phyloP scores from a whole-genome alignment of 495 filamentous ascomycete species.

The Tuber microsphaerosporum region DNA sequence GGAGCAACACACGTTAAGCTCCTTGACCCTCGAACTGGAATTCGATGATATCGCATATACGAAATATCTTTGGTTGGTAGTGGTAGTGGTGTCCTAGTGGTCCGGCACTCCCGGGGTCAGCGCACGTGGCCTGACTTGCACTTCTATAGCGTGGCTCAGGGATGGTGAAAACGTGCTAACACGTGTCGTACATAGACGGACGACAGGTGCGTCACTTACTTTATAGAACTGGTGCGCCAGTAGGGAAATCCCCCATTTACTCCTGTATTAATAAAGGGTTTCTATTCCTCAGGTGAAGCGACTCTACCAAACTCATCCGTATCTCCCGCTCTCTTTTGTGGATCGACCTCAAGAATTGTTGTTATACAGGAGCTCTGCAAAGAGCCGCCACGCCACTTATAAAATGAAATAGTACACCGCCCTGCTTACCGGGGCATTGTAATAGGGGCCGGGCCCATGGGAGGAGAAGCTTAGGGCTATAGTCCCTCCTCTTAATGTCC shows the following conservation, averaged over 20 bases:
- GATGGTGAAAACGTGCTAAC: background rate
- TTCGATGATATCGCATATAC: background rate
- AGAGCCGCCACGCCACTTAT: background rate
- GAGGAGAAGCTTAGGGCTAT: background rate
- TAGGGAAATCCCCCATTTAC: background rate
- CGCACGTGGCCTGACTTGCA: background rate
- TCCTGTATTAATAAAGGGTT: background rate
- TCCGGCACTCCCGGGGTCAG: no score
- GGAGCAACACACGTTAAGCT: background rate
- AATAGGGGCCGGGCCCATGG: background rate
- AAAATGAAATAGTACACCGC: background rate
- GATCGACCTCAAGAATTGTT: background rate
- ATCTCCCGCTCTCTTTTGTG: background rate
- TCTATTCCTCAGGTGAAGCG: background rate
- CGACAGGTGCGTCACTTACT: background rate
- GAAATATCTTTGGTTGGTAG: background rate
- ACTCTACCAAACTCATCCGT: background rate
- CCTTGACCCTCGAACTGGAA: background rate
- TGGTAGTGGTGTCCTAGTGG: background rate
- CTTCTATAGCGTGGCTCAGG: background rate
- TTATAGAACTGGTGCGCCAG: background rate
- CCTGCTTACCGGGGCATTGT: background rate
- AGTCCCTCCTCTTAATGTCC: background rate
- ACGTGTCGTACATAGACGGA: background rate
- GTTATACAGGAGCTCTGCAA: background rate